Conservation (phyloP, 768 basidiomycete species). For the Lactarius evosmus region DNA sequence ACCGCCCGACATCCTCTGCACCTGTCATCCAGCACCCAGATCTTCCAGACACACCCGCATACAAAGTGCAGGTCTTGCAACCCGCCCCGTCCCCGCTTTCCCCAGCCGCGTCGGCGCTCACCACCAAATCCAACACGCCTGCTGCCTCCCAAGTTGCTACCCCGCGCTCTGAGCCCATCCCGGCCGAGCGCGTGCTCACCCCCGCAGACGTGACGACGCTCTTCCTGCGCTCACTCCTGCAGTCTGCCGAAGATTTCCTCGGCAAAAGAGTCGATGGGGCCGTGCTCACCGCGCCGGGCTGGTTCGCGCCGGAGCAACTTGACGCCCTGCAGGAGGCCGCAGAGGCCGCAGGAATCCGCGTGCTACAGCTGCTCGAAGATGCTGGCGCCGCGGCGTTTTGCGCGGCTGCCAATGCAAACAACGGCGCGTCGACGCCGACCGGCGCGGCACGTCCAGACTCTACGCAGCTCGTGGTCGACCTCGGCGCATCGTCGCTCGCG, state of each 20-base stretch:
- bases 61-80: constrained; percentile 77
- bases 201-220: constrained; percentile 80
- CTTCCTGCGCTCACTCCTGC: constrained; percentile 79
- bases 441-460: constrained; percentile 56
- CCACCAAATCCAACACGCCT: constrained; percentile 55
- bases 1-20: constrained; percentile 52
- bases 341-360: constrained; percentile 72
- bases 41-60: constrained; percentile 68
- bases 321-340: constrained; percentile 72
- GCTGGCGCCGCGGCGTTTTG: constrained; percentile 69
- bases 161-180: constrained; percentile 68
- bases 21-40: constrained; percentile 76
- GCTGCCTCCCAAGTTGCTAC: constrained; percentile 66
- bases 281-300: constrained; percentile 79
- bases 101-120: constrained; percentile 37
- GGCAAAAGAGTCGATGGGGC: constrained; percentile 74
- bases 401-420: constrained; percentile 35
- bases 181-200: constrained; percentile 67
- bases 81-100: constrained; percentile 71
- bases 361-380: constrained; percentile 87
- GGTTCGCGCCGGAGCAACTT: constrained; percentile 66
- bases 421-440: constrained; percentile 40
- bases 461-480: constrained; percentile 76
- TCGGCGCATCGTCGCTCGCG: constrained; percentile 70
- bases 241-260: constrained; percentile 89